Conservation (phyloP, 208 protist genomes). For the Acanthamoeba castellanii region DNA sequence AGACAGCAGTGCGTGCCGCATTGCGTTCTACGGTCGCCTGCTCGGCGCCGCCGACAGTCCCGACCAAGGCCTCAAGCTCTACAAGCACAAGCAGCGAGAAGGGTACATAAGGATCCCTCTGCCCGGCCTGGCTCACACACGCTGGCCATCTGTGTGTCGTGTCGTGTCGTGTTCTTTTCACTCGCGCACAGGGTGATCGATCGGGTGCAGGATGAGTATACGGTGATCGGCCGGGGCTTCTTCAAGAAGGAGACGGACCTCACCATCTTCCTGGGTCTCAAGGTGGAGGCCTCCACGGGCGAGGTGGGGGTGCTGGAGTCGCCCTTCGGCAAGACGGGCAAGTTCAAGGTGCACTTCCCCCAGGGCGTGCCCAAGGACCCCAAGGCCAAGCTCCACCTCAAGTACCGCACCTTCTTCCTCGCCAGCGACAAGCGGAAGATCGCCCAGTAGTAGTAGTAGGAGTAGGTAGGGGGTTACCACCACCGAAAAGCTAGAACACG, state of each 20-base stretch:
- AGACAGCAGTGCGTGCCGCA: constrained; percentile 75
- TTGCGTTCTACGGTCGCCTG: constrained; percentile 80
- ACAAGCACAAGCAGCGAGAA: constrained; percentile 74
- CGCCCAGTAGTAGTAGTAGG: no score
- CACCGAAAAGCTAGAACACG: no score
- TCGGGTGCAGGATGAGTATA: constrained; percentile 74
- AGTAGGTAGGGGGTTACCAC: no score
- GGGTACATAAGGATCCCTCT: neutral
- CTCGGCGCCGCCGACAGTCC: constrained; percentile 21
- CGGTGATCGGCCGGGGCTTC: constrained; percentile 81
- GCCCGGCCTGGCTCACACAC: neutral
- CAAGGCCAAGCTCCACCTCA: constrained; percentile 80
- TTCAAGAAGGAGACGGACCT: constrained; percentile 84
- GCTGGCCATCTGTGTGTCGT: neutral
- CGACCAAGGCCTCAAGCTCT: constrained; percentile 70
- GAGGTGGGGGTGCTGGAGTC: constrained; percentile 77
- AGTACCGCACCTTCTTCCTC: constrained; percentile 49
- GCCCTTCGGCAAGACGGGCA: constrained; percentile 81
- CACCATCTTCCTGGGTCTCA: constrained; percentile 79
- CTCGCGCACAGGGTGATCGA: neutral
- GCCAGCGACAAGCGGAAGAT: neutral
- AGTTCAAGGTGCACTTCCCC: constrained; percentile 76
- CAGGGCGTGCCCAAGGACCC: constrained; percentile 87
- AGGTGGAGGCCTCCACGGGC: constrained; percentile 76
- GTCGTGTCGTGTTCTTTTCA: neutral